A percentile compares a stretch with the other conserved stretches of the same genome.
Evolutionary conservation across 1,284 basidiomycete genomes (phyloP).

Genomic region (Athelia sp.): DNA sequence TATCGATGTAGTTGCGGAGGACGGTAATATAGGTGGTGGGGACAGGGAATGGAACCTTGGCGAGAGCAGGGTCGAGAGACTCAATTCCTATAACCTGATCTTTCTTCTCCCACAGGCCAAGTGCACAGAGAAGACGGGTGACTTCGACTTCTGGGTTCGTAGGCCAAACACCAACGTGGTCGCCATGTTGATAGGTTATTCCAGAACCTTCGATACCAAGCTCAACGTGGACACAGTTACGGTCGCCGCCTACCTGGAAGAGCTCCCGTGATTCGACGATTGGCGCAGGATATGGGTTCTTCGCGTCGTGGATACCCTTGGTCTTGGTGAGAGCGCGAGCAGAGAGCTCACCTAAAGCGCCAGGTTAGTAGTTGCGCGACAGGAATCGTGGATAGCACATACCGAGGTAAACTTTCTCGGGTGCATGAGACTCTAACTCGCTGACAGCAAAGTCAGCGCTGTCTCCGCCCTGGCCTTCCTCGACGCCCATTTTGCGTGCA

Average conservation of each 20-base stretch:
- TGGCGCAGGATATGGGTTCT: slow-evolving; percentile 93
- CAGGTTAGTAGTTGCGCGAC: not conserved
- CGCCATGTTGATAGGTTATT: slow-evolving; percentile 97
- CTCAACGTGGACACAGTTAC: slow-evolving; percentile 95
- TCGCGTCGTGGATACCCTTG: slow-evolving; percentile 92
- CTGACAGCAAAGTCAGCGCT: slow-evolving; percentile 92
- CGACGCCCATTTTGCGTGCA: slow-evolving; percentile 75
- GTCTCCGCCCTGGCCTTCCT: slow-evolving; percentile 95
- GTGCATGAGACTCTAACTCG: slow-evolving; percentile 69
- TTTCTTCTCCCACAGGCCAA: slow-evolving; percentile 79
- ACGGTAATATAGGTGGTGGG: slow-evolving; percentile 95
- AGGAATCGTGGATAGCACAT: slow-evolving; percentile 19
- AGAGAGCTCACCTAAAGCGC: slow-evolving; percentile 71
- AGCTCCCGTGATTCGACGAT: slow-evolving; percentile 79
- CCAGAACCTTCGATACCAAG: slow-evolving; percentile 94
- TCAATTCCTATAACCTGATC: slow-evolving; percentile 87
- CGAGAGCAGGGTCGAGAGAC: slow-evolving; percentile 94
- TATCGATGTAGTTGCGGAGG: slow-evolving; percentile 95
- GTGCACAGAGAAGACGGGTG: slow-evolving; percentile 79
- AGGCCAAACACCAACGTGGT: slow-evolving; percentile 98
- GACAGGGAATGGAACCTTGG: slow-evolving; percentile 98
- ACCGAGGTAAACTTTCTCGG: slow-evolving; percentile 90
- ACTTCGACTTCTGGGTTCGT: slow-evolving; percentile 92
- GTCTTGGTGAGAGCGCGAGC: slow-evolving; percentile 86
- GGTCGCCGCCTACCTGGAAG: slow-evolving; percentile 69